These are phyloP conservation scores for Microcyclospora tardicrescens DNA, from an alignment of 2,329 filamentous ascomycete species.

Conservation along the genomic window DNA sequence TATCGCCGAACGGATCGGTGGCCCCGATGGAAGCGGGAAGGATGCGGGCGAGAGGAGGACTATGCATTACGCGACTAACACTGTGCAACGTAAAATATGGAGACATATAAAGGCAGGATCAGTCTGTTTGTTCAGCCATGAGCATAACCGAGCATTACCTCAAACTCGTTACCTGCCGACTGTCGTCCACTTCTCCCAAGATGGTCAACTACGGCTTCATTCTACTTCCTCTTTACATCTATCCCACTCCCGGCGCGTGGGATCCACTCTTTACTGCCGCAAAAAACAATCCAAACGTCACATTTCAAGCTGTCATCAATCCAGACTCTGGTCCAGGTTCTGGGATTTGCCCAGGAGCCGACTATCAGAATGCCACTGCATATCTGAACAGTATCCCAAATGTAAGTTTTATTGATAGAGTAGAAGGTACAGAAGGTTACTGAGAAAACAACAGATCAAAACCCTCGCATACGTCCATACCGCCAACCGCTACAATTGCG, in stretches of 20 bases:
- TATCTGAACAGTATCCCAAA: constrained; percentile 11
- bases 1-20: no score
- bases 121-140: no score
- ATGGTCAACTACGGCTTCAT: constrained; percentile 10
- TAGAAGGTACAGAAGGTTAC: no score
- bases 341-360: constrained; percentile 2
- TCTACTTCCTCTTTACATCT: constrained; percentile 21
- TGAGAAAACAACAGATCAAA: constrained; percentile 16
- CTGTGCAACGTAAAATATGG: no score
- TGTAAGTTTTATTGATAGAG: no score
- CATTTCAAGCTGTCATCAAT: constrained; percentile 21
- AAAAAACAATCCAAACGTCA: constrained; percentile 12
- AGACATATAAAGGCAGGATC: no score
- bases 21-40: no score
- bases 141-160: no score
- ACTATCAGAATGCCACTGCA: constrained; percentile 14
- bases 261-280: constrained; percentile 14
- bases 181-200: not conserved
- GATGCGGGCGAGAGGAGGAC: no score
- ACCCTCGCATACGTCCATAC: constrained; percentile 20
- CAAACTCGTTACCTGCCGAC: no score
- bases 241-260: constrained; percentile 13
- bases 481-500: constrained; percentile 11
- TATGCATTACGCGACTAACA: no score
- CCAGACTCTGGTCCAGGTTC: constrained; percentile 15